A percentile compares a stretch with the other conserved stretches of the same genome.
These are phyloP conservation scores for Aspergillus sp. DNA, from an alignment of 2,329 filamentous ascomycete species.

Conservation along the genomic window DNA sequence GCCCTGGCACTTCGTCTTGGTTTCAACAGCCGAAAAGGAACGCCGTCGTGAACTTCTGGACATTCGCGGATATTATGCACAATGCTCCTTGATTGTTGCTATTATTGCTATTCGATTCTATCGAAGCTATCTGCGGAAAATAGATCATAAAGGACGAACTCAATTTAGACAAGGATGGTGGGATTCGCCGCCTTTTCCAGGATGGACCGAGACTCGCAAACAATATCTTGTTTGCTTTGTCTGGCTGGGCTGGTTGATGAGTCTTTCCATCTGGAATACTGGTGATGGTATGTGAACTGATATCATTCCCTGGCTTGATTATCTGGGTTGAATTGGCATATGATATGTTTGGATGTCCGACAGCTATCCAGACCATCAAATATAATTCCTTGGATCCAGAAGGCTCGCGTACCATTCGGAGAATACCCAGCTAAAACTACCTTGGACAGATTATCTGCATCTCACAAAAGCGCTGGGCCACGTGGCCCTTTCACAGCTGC, in stretches of 20 bases:
- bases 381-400: no score
- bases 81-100: conserved; percentile 48
- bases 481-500: conserved; percentile 55
- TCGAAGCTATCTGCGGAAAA: conserved; percentile 8
- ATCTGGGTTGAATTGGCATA: no score
- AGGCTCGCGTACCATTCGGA: no score
- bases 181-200: conserved; percentile 37
- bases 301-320: background rate
- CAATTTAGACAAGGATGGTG: conserved; percentile 30
- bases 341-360: no score
- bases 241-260: conserved; percentile 51
- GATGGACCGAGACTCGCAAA: conserved; percentile 46
- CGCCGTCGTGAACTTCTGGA: conserved; percentile 51
- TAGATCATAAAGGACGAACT: conserved; percentile 2
- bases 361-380: background rate
- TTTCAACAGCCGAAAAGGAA: conserved; percentile 46
- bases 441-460: conserved; percentile 55
- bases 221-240: conserved; percentile 44
- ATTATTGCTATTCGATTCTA: conserved; percentile 36
- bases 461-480: conserved; percentile 59
- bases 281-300: conserved; percentile 45
- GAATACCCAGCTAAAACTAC: no score
- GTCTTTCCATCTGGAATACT: conserved; percentile 47
- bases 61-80: conserved; percentile 51
- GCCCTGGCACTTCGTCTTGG: conserved; percentile 50